Evolutionary conservation across 805 yeast genomes (phyloP), one percentile per base, ranked within the genome.

Genomic region (Ogataea siamensis): DNA sequence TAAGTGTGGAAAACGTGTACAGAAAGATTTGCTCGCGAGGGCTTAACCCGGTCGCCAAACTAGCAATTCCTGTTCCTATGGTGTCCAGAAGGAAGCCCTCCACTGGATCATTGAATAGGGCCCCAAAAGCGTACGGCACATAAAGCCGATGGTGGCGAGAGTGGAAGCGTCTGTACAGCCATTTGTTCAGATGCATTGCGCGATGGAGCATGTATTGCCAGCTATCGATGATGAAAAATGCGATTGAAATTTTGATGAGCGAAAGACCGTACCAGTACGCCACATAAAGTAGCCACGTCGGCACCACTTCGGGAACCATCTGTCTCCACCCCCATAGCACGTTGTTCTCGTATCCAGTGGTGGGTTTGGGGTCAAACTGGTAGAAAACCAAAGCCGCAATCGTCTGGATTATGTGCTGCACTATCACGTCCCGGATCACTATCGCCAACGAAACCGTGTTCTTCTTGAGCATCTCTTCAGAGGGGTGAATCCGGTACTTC

Each of bases 71-170:
- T 0, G 97, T 86, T 5, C 99, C 99, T 18, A 82, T 59, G 9
- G 98, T 87, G 64, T 93, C 99, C 53, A 93, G 72, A 40, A 91
- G 59, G 50, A 93, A 86, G 6, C 99, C 99, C 68, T 93, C 99
- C 13, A 86, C 73, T 15, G 96, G 94, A 52, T 88, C 88, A 64
- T 93, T 93, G 70, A 87, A 93, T 21, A 93, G 71, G 2, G 99
- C 99, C 35, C 99, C 99, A 62, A 73, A 89, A 1, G 98, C 97
- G 62, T 88, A 93, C 7, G 99, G 99, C 24, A 93, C 96, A 52
- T 93, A 91, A 34, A 93, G 70, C 38, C 91, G 70, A 64, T 93
- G 99, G 64, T 93, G 99, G 50, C 95, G 80, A 5, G 98, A 87
- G 62, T 93, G 99, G 70, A 87, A 86, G 37, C 78, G 67, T 46